Evolutionary conservation across 83 land plant species (phyloP).

Genomic region (Thuja plicata): DNA sequence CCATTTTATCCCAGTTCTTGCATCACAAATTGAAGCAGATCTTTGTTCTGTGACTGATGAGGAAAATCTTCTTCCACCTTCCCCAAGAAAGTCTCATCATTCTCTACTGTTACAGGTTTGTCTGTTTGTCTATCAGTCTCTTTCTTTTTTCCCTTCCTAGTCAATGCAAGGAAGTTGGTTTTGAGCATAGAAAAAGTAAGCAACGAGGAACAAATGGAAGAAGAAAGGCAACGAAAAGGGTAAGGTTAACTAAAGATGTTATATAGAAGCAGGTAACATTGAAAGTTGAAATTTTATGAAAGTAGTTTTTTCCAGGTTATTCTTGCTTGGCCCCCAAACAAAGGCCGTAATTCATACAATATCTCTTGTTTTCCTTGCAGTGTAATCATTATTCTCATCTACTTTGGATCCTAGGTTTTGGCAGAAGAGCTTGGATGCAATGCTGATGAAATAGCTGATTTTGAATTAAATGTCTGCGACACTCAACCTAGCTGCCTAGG

Average conservation of each 20-base stretch:
- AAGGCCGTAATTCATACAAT: not conserved
- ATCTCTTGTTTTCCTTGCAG: not conserved
- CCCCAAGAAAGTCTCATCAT: slow-evolving; percentile 64
- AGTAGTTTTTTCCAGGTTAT: not conserved
- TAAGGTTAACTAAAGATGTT: not conserved
- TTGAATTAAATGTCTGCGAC: slow-evolving; percentile 91
- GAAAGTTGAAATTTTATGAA: not conserved
- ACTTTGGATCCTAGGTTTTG: slow-evolving; percentile 47
- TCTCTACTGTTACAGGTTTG: slow-evolving; percentile 73
- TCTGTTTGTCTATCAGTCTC: slow-evolving; percentile 1
- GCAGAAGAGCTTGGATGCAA: slow-evolving; percentile 76
- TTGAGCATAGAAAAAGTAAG: slow-evolving; percentile 1
- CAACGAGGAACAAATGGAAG: not conserved
- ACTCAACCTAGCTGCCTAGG: slow-evolving; percentile 97
- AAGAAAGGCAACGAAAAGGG: not conserved
- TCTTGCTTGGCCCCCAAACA: not conserved
- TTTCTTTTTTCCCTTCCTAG: not conserved
- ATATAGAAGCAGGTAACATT: not conserved
- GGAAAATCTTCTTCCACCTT: slow-evolving; percentile 23
- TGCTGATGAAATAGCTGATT: slow-evolving; percentile 58
- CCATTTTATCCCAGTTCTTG: slow-evolving; percentile 82
- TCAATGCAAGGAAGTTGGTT: not conserved
- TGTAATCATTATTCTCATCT: slow-evolving; percentile 6
- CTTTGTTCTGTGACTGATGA: slow-evolving; percentile 36
- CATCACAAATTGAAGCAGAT: slow-evolving; percentile 69